These are phyloP conservation scores for Pichia sp. DNA, from an alignment of 1,139 yeast genomes.

Conservation along the genomic window DNA sequence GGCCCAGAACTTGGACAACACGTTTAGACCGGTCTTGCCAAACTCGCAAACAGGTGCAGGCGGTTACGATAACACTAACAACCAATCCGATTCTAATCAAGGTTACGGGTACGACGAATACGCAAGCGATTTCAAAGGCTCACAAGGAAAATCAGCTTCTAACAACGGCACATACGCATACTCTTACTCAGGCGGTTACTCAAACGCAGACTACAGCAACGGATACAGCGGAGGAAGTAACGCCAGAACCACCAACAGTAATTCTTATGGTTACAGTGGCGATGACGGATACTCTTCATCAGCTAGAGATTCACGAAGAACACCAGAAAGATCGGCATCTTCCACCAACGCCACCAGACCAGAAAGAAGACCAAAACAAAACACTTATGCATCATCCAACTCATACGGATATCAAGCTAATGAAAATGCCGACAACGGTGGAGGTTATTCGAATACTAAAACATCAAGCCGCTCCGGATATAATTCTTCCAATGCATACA, in stretches of 20 bases:
- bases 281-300: not conserved
- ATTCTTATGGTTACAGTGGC: slow-evolving; percentile 1
- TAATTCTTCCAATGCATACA: not conserved
- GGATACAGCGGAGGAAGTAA: not conserved
- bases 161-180: not conserved
- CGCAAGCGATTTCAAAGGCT: slow-evolving; percentile 10
- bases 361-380: slow-evolving; percentile 11
- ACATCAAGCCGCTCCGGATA: too few species aligned
- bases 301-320: not conserved
- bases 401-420: slow-evolving; percentile 4
- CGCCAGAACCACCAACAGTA: too few species aligned
- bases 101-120: slow-evolving; percentile 19
- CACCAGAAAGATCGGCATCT: not conserved
- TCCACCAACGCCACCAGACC: slow-evolving; percentile 7
- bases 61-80: slow-evolving; percentile 9
- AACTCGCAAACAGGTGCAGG: slow-evolving; percentile 20
- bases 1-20: slow-evolving; percentile 17
- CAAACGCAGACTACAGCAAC: not conserved
- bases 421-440: not conserved
- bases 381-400: slow-evolving; percentile 1
- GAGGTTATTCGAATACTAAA: not conserved
- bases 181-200: slow-evolving; percentile 7
- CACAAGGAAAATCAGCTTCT: not conserved
- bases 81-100: slow-evolving; percentile 10
- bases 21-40: slow-evolving; percentile 29